Evolutionary conservation across 2,329 filamentous ascomycete species (phyloP), one percentile per base, ranked within the genome.

Genomic region (Paecilomyces sp.): DNA sequence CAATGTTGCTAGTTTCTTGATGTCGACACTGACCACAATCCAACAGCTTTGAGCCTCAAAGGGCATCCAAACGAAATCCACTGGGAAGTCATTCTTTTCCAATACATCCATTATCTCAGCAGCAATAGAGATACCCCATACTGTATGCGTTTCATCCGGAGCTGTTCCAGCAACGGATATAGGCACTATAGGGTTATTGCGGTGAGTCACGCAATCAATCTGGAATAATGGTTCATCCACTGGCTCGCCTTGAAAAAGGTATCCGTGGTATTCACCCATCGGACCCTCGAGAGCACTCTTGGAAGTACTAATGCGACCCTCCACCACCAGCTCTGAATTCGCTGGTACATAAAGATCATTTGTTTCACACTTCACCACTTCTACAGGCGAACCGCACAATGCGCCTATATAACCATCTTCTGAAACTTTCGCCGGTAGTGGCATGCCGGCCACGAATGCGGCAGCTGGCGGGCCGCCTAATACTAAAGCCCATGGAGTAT

Each of bases 301-400:
- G 25, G 57, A 59, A 12, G 60, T 63, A 3, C 61, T 63, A 30
- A 64, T 61, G 6, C 47, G 57, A 12, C 66, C 66, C 50, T 67
- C 66, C 9, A 67, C 30, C 8, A 67, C 62, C 51, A 66, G 60
- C 53, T 66, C 65, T 9, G 64, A 60, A 55, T 66, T 61, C 1
- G 64, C 62, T 3, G 65, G 65, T 13, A 67, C 64, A 8, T 54
- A 54, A 13, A 66, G 57, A 41, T 63, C 60, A 34, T 65, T 67
- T 11, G 65, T 66, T 51, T 66, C 66, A 34, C 66, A 67, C 30
- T 67, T 65, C 1, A 66, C 62, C 22, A 66, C 57, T 33, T 65
- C 61, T 15, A 67, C 53, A 18, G 64, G 64, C 4, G 52, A 56
- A 15, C 62, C 64, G 6, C 57, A 57, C n/a, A 67, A 54, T 31